These are phyloP conservation scores for Citrullus mucosospermus DNA, from an alignment of 306 rosid genomes.

Conservation along the genomic window DNA sequence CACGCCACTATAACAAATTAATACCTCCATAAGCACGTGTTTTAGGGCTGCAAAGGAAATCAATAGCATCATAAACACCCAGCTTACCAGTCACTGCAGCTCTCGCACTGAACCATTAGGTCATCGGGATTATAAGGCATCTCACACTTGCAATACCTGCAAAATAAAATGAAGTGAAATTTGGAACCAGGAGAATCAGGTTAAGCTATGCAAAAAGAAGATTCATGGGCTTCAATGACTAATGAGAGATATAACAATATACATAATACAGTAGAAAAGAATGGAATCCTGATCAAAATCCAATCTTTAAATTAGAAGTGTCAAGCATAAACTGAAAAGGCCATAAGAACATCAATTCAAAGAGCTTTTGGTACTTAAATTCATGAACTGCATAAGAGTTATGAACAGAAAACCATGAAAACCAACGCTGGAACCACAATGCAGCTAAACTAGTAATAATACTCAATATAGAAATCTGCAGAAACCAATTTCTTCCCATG, in stretches of 20 bases:
- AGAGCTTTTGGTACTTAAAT: neutral
- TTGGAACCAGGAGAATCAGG: conserved; percentile 5
- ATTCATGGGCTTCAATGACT: neutral
- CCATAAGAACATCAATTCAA: neutral
- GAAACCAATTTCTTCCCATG: neutral
- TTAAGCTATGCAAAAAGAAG: neutral
- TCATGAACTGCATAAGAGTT: neutral
- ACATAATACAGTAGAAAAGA: neutral
- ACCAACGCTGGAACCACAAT: neutral
- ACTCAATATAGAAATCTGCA: neutral
- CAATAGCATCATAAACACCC: neutral
- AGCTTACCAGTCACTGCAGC: conserved; percentile 88
- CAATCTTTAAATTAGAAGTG: neutral
- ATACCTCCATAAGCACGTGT: neutral
- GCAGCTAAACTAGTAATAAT: neutral
- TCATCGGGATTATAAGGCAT: conserved; percentile 99
- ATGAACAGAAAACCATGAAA: neutral
- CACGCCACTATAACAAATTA: neutral
- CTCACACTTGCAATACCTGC: conserved; percentile 99
- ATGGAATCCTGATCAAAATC: neutral
- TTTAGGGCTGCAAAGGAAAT: neutral
- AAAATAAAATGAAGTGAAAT: conserved; percentile 15
- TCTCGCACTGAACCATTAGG: conserved; percentile 95
- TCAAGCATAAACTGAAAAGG: neutral
- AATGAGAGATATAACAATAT: neutral